Conservation (phyloP, 2,329 filamentous ascomycete genomes). For the Penicillium sp. region DNA sequence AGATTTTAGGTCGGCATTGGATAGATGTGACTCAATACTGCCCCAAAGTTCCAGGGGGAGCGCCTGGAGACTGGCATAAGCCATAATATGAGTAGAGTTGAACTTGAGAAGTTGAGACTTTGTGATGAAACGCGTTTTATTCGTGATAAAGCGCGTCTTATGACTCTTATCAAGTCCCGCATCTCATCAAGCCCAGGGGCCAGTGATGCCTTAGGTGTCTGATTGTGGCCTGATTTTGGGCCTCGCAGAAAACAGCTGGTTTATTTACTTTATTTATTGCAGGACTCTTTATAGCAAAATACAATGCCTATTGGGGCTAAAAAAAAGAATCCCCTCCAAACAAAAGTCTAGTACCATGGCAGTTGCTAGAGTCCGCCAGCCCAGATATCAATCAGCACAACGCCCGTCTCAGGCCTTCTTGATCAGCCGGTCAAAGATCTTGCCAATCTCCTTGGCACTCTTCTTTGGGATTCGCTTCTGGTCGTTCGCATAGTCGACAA, state of each 20-base stretch:
- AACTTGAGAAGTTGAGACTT: not conserved
- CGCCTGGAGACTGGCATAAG: not conserved
- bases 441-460: constrained; percentile 68
- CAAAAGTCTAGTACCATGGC: not conserved
- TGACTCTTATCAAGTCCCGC: too few relatives aligned
- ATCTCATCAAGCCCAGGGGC: too few relatives aligned
- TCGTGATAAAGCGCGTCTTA: too few relatives aligned
- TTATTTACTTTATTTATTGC: too few relatives aligned
- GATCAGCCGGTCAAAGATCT: constrained; percentile 68
- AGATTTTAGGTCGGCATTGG: not conserved
- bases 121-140: too few relatives aligned
- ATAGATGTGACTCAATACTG: not conserved
- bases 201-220: too few relatives aligned
- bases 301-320: too few relatives aligned
- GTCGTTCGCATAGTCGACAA: constrained; percentile 72
- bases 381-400: not conserved
- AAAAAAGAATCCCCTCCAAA: not conserved
- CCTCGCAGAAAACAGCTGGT: too few relatives aligned
- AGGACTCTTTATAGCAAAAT: too few relatives aligned
- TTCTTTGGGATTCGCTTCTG: constrained; percentile 82
- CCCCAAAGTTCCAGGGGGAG: not conserved
- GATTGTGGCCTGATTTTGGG: too few relatives aligned
- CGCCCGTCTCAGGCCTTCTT: constrained; percentile 50
- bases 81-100: not conserved
- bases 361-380: not conserved